A percentile compares a stretch with the other conserved stretches of the same genome.
phyloP scores from a whole-genome alignment of 2,329 filamentous ascomycete genomes.

The Penicillium palitans region DNA sequence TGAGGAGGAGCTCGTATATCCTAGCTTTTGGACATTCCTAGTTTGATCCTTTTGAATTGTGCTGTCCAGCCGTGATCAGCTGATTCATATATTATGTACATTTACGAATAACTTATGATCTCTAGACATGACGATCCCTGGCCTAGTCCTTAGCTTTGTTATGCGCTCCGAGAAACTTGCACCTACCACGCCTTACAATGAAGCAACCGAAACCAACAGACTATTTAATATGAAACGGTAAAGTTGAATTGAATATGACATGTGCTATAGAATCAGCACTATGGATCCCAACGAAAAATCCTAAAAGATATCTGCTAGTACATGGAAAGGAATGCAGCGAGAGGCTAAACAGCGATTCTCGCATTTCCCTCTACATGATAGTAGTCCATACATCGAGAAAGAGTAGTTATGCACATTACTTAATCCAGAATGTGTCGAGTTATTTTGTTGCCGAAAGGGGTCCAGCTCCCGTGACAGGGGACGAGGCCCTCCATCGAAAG shows the following conservation, averaged over 20 bases:
- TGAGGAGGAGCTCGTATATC: constrained; percentile 97
- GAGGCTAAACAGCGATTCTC: neutral
- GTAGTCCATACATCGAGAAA: neutral
- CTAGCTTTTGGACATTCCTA: constrained; percentile 97
- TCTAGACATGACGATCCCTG: constrained; percentile 10
- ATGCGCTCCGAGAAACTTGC: too few relatives aligned
- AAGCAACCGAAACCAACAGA: neutral
- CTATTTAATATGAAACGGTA: neutral
- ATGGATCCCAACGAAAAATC: constrained; percentile 1
- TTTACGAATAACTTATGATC: constrained; percentile 21
- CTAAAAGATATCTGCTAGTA: neutral
- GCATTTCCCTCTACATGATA: neutral
- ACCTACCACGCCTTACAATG: neutral
- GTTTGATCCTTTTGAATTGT: constrained; percentile 55
- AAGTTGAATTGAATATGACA: constrained; percentile 2
- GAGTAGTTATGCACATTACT: constrained; percentile 6
- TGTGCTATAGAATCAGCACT: neutral
- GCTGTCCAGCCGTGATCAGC: neutral
- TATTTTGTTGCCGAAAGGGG: neutral
- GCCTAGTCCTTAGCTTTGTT: neutral
- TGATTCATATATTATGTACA: constrained; percentile 18
- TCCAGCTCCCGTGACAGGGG: neutral
- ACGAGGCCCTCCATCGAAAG: neutral
- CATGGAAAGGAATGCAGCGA: neutral
- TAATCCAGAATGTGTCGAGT: constrained; percentile 1